Base-by-base conservation (phyloP, 2,329 filamentous ascomycete species). In the Ascocoryne sarcoides region DNA sequence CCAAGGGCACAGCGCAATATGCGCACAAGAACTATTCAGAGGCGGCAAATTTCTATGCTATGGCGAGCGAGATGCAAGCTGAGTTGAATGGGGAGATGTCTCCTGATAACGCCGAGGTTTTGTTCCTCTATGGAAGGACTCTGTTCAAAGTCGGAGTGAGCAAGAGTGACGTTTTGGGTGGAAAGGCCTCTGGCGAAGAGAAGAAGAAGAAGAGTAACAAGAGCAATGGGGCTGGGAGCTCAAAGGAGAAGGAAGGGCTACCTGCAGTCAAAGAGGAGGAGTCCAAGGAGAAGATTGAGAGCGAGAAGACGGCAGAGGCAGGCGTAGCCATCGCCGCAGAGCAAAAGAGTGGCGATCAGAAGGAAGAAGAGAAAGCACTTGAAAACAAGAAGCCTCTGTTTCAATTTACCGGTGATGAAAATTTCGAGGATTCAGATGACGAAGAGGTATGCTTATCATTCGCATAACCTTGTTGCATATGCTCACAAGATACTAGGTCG, bases 91-190 rank as follows among this genome's bases (percentile, higher is more conserved):
- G 90, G 62, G 92, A 96, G 65, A 84, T 93, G 73, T 79, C 79
- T 12, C 79, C 85, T 3, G 81, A 87, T 43, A 98, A 98, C 55
- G 90, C 89, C 37, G 90, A 96, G 60, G 76, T 98, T 34, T 76
- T 96, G 15, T 98, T 94, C 63, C 76, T 88, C 49, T 98, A 98
- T 64, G 92, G 92, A 10, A 85, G 90, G 59, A 87, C 87, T 42
- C 69, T 98, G 15, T 96, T 94, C 71, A 89, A 89, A 62, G 84
- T 96, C 45, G 92, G 89, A 20, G 84, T 96, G 61, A 82, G 79
- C 61, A 95, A 94, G 64, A 95, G 88, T 59, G 89, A 96, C 58
- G 89, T 98, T 17, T 71, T 98, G 26, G 92, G 92, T 42, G 85
- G 84, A 23, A 84, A 83, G 56, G 83, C 89, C 15, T 62, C 75